Conservation (phyloP, 1,139 yeast genomes). For the Kodamaea suecica region DNA sequence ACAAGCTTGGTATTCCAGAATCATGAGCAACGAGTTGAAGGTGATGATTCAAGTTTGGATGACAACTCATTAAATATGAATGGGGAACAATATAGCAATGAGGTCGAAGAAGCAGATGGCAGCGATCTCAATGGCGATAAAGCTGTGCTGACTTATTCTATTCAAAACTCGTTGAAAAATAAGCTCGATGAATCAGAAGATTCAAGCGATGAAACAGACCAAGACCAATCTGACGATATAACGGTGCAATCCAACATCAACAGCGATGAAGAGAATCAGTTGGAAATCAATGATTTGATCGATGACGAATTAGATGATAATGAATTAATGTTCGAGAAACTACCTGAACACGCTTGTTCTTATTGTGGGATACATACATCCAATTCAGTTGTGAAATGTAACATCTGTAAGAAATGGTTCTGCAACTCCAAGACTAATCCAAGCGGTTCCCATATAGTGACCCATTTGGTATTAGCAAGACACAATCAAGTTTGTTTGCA, state of each 20-base stretch:
- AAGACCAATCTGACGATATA: slow-evolving; percentile 1
- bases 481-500: slow-evolving; percentile 77
- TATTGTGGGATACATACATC: slow-evolving; percentile 78
- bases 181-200: too few species aligned
- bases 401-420: slow-evolving; percentile 81
- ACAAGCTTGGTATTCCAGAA: slow-evolving; percentile 24
- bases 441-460: slow-evolving; percentile 77
- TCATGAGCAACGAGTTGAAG: slow-evolving; percentile 13
- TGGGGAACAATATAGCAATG: too few species aligned
- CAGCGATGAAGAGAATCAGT: too few species aligned
- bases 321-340: slow-evolving; percentile 7
- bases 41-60: too few species aligned
- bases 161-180: too few species aligned
- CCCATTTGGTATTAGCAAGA: slow-evolving; percentile 78
- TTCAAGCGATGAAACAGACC: too few species aligned
- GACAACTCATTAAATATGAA: too few species aligned
- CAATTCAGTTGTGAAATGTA: slow-evolving; percentile 70
- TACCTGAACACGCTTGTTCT: slow-evolving; percentile 50
- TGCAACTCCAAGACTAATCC: slow-evolving; percentile 72
- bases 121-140: slow-evolving; percentile 20
- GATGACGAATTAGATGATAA: too few species aligned
- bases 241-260: slow-evolving; percentile 3
- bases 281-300: too few species aligned
- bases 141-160: too few species aligned
- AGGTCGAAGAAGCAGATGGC: too few species aligned